Percentiles rank a stretch among this genome's conserved stretches.
phyloP scores from a whole-genome alignment of 1,284 basidiomycete genomes.

The Golubevia sp. region DNA sequence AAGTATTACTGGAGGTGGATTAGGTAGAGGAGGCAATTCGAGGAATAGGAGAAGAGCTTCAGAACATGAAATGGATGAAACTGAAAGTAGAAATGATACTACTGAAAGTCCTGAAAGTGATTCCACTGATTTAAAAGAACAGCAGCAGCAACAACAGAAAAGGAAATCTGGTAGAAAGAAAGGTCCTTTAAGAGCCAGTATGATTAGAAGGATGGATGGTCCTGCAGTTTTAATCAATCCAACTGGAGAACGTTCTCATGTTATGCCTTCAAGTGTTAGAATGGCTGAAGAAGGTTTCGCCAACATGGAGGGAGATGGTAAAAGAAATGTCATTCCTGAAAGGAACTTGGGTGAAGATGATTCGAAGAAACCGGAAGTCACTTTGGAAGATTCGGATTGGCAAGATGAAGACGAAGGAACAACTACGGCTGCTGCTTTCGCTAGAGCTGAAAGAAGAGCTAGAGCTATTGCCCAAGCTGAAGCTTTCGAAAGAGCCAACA shows the following conservation, averaged over 20 bases:
- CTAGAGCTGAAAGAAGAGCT: background rate
- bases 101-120: too few relatives aligned
- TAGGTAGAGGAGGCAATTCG: background rate
- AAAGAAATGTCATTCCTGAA: background rate
- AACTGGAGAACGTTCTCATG: conserved; percentile 6
- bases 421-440: background rate
- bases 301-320: background rate
- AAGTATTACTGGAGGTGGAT: background rate
- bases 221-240: conserved; percentile 56
- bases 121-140: too few relatives aligned
- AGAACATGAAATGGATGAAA: background rate
- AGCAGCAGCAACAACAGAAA: too few relatives aligned
- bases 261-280: background rate
- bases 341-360: background rate
- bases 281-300: background rate
- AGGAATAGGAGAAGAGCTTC: background rate
- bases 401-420: background rate
- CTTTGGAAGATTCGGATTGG: background rate
- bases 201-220: conserved; percentile 53
- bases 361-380: background rate
- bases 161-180: conserved; percentile 11
- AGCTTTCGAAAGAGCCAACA: background rate
- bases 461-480: background rate
- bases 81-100: too few relatives aligned
- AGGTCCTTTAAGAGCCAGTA: conserved; percentile 46